Evolutionary conservation across 352 stramenopile genomes (phyloP).

Genomic region (Globisporangium alternatum): DNA sequence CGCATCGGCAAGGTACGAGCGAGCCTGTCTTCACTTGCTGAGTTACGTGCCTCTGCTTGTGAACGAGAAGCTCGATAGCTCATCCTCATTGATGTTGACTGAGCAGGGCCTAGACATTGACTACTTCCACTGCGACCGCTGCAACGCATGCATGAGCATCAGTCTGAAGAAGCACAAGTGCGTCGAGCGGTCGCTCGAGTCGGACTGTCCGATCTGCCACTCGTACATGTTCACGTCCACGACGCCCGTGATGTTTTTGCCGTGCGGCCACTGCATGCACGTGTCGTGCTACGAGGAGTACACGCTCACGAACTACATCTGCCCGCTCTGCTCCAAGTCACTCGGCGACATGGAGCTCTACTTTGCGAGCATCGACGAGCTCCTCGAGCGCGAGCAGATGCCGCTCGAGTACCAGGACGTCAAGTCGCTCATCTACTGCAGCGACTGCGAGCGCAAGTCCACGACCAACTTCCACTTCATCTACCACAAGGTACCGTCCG

Average conservation of each 20-base stretch:
- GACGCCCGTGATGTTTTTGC: conserved; percentile 92
- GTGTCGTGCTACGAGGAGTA: conserved; percentile 94
- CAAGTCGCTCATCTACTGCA: conserved; percentile 81
- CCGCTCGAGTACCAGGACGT: conserved; percentile 70
- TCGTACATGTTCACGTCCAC: conserved; percentile 96
- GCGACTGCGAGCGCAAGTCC: conserved; percentile 84
- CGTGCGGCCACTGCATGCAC: conserved; percentile 97
- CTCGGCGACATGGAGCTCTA: conserved; percentile 93
- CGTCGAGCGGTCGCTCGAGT: conserved; percentile 93
- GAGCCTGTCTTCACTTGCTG: too few species aligned
- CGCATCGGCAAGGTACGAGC: conserved; percentile 81
- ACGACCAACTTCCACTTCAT: conserved; percentile 83
- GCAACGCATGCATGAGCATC: conserved; percentile 96
- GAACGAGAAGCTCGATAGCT: background rate
- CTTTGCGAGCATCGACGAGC: conserved; percentile 84
- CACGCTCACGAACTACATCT: conserved; percentile 93
- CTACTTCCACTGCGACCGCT: conserved; percentile 98
- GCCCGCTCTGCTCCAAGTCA: conserved; percentile 93
- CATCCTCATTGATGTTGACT: background rate
- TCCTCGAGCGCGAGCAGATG: conserved; percentile 80
- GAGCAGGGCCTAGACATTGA: conserved; percentile 91
- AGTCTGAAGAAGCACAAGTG: conserved; percentile 91
- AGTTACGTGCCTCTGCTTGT: background rate
- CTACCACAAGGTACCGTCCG: conserved; percentile 72
- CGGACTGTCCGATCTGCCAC: conserved; percentile 95